Percentiles rank a stretch among this genome's conserved stretches.
Evolutionary conservation across 805 yeast genomes (phyloP).

Genomic region (Komagataella pastoris): DNA sequence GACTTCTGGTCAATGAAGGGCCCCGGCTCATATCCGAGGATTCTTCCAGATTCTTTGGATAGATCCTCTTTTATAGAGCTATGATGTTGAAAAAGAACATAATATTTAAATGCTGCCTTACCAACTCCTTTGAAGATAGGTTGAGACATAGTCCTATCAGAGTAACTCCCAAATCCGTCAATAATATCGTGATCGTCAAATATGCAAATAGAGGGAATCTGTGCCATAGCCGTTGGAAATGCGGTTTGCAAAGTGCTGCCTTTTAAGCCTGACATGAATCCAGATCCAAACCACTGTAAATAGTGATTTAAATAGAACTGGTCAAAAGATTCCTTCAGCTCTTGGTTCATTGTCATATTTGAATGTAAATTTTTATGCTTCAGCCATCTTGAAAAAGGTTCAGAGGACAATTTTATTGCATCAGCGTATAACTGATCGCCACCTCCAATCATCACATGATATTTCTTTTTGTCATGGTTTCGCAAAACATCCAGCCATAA

Average conservation of each 20-base stretch:
- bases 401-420: conserved; percentile 48
- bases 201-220: conserved; percentile 76
- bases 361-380: conserved; percentile 34
- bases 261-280: conserved; percentile 62
- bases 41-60: conserved; percentile 43
- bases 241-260: conserved; percentile 56
- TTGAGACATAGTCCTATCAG: conserved; percentile 58
- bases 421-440: conserved; percentile 95
- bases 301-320: conserved; percentile 64
- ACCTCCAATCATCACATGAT: conserved; percentile 95
- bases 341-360: conserved; percentile 25
- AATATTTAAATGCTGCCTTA: conserved; percentile 67
- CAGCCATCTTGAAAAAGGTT: conserved; percentile 50
- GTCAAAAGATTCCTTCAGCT: conserved; percentile 41
- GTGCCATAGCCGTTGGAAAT: conserved; percentile 65
- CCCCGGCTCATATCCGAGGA: conserved; percentile 42
- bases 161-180: conserved; percentile 91
- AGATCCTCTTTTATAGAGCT: conserved; percentile 31
- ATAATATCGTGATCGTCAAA: conserved; percentile 95
- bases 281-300: conserved; percentile 81
- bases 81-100: conserved; percentile 88
- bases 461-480: conserved; percentile 44
- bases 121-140: conserved; percentile 66
- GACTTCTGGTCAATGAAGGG: conserved; percentile 56
- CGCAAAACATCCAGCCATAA: conserved; percentile 79